Percentiles rank a stretch among this genome's conserved stretches.
These are phyloP conservation scores for Blepharisma japonicum DNA, from an alignment of 73 alveolate species.

Conservation along the genomic window DNA sequence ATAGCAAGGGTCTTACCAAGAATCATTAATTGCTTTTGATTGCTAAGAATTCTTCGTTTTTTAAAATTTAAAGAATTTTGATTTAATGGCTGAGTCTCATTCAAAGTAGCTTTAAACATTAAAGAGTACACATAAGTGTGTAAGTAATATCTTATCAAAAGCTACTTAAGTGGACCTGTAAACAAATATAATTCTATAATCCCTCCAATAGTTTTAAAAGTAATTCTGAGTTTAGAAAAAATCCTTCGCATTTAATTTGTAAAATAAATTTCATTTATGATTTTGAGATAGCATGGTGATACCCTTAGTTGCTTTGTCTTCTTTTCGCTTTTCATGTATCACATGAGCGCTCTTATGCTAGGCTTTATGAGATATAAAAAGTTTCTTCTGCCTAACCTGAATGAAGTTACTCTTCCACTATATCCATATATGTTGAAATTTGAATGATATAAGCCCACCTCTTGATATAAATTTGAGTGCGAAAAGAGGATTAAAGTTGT, in stretches of 20 bases:
- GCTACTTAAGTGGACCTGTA: constrained; percentile 70
- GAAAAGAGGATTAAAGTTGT: no score
- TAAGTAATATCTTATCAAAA: constrained; percentile 14
- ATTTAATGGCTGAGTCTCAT: no score
- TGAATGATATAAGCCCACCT: no score
- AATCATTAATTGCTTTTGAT: no score
- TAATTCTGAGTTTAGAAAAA: constrained; percentile 6
- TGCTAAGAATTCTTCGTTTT: no score
- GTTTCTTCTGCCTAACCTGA: constrained; percentile 37
- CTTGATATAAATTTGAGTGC: no score
- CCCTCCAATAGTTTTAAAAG: constrained; percentile 70
- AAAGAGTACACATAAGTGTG: no score
- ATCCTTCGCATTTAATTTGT: constrained; percentile 83
- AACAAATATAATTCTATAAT: constrained; percentile 70
- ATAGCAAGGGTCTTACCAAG: no score
- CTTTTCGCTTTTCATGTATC: constrained; percentile 77
- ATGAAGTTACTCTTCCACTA: constrained; percentile 13
- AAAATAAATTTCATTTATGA: constrained; percentile 50
- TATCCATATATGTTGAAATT: neutral
- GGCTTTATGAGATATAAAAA: constrained; percentile 73
- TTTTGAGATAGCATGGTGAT: constrained; percentile 81
- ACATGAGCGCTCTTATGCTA: constrained; percentile 69
- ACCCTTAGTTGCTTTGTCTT: constrained; percentile 86
- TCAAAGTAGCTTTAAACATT: no score
- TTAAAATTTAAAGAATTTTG: no score